A percentile compares a stretch with the other conserved stretches of the same genome.
These are phyloP conservation scores for Xylaria flabelliformis DNA, from an alignment of 495 filamentous ascomycete species.

Conservation along the genomic window DNA sequence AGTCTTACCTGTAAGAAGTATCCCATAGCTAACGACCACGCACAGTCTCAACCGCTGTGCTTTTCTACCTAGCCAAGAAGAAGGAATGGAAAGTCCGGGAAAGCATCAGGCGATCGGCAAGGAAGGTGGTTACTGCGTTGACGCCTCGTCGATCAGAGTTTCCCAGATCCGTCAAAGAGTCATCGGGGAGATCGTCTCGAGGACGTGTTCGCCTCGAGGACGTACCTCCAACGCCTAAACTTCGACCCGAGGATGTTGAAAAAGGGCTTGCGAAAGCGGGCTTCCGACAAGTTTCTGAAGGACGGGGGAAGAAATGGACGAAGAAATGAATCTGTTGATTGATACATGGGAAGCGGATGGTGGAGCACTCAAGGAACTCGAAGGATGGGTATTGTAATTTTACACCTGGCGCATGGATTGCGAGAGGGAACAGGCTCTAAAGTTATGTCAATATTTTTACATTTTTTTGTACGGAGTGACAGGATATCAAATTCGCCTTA, in stretches of 20 bases:
- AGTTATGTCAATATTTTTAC: conserved; percentile 4
- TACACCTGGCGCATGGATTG: not conserved
- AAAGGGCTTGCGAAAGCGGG: conserved; percentile 50
- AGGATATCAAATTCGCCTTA: conserved; percentile 63
- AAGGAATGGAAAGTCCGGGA: conserved; percentile 62
- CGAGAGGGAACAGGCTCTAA: not conserved
- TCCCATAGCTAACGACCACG: conserved; percentile 28
- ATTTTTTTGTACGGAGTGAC: conserved; percentile 9
- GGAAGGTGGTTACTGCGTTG: conserved; percentile 58
- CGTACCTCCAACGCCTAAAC: conserved; percentile 57
- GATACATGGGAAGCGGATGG: conserved; percentile 6
- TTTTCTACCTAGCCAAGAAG: conserved; percentile 65
- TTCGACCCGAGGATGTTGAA: conserved; percentile 56
- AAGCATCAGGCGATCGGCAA: conserved; percentile 58
- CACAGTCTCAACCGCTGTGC: conserved; percentile 53
- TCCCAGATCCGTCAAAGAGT: conserved; percentile 57
- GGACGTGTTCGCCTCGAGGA: conserved; percentile 53
- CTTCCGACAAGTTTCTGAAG: conserved; percentile 36
- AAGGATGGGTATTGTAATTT: conserved; percentile 22
- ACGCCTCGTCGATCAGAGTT: conserved; percentile 62
- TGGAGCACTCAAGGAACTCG: not conserved
- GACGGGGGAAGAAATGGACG: conserved; percentile 43
- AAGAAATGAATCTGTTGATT: conserved; percentile 45
- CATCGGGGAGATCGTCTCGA: conserved; percentile 36
- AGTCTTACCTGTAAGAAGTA: not conserved